Evolutionary conservation across 805 yeast species (phyloP), one percentile per base, ranked within the genome.

Genomic region (Ogataea pini): DNA sequence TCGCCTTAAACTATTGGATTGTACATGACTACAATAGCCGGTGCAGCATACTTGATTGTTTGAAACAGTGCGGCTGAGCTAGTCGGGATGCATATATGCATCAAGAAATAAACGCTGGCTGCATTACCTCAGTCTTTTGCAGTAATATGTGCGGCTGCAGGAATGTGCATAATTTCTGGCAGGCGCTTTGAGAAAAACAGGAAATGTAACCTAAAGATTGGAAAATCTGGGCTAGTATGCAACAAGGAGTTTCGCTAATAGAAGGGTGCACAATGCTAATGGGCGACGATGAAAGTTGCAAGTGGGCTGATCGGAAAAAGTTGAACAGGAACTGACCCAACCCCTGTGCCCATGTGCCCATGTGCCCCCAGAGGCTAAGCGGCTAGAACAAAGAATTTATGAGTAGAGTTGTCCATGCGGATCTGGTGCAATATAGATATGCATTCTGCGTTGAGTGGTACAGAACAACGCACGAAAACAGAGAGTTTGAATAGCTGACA

Each of bases 11-110:
- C 9, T 31, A 14, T n/a, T 31, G 34, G 18, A n/a, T 31, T 13
- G 6, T 31, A 16, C 34, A 31, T 31, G 18, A 16, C 18, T 12
- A 31, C 34, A 31, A 31, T 31, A n/a, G 16, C 9, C 16, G 4
- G 17, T 31, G 8, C 34, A 31, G 29, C 18, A 27, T 9, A 36
- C 7, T 36, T 10, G 4, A 31, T 31, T 31, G 34, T 31, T 14
- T 25, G 12, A 27, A 6, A 27, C 27, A 36, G 29, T n/a, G 25
- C 42, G 42, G 42, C 42, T 39, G 28, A 27, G 25, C 42, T 39
- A 27, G 32, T 16, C 41, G 25, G 25, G 10, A 39, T 18, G 17
- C 13, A 9, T 9, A 9, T 39, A 3, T 22, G n/a, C 8, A 39
- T 39, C 18, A 22, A 22, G 8, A 22, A 9, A 13, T 14, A 20